Percentiles rank a stretch among this genome's conserved stretches.
These are phyloP conservation scores for Cladosporium sp. DNA, from an alignment of 2,329 filamentous ascomycete species.

Conservation along the genomic window DNA sequence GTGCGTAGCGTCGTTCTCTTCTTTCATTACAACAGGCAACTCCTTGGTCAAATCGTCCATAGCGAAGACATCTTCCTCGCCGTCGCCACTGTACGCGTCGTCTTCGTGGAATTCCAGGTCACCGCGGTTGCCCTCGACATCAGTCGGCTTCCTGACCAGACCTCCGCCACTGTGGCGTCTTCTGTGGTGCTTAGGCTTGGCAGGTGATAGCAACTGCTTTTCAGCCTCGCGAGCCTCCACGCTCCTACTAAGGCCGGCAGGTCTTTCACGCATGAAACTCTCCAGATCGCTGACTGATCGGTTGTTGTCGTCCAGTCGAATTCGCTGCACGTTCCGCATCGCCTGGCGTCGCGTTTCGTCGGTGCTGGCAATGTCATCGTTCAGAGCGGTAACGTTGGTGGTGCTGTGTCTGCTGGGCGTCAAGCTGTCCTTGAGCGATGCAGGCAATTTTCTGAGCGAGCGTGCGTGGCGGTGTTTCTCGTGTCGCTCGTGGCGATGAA, in stretches of 20 bases:
- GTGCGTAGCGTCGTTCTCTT: not conserved
- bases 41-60: conserved; percentile 54
- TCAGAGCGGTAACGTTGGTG: conserved; percentile 31
- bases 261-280: conserved; percentile 16
- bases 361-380: conserved; percentile 21
- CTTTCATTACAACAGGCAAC: not conserved
- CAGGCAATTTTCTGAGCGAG: conserved; percentile 39
- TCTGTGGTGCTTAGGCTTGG: conserved; percentile 32
- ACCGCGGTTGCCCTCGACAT: conserved; percentile 64
- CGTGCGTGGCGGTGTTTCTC: conserved; percentile 64
- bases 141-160: conserved; percentile 65
- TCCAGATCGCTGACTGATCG: conserved; percentile 23
- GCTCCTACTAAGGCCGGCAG: conserved; percentile 26
- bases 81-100: conserved; percentile 77
- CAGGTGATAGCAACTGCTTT: not conserved
- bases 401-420: conserved; percentile 33
- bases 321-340: conserved; percentile 37
- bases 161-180: conserved; percentile 86
- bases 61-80: conserved; percentile 64
- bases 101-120: conserved; percentile 88
- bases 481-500: conserved; percentile 72
- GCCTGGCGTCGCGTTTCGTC: conserved; percentile 39
- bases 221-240: conserved; percentile 24
- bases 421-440: conserved; percentile 28
- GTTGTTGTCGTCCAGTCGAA: conserved; percentile 17